These are phyloP conservation scores for Neltuma alba DNA, from an alignment of 306 rosid species.

Conservation along the genomic window DNA sequence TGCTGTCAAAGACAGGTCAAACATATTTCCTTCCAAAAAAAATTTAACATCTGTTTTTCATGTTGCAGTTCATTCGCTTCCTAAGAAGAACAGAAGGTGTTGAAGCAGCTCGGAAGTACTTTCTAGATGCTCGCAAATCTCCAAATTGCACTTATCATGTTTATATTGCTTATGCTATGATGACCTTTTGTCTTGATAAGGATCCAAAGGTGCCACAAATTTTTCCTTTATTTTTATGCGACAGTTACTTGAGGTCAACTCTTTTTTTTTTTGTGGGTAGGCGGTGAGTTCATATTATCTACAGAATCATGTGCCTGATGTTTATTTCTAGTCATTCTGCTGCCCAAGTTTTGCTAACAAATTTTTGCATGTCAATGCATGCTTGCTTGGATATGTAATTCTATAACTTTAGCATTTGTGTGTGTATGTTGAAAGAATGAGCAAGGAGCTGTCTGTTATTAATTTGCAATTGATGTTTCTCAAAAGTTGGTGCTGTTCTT, in stretches of 20 bases:
- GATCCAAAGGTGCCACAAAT: slow-evolving; percentile 80
- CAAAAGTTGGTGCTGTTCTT: not conserved
- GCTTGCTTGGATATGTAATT: not conserved
- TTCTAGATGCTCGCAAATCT: slow-evolving; percentile 90
- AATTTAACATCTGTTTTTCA: slow-evolving; percentile 40
- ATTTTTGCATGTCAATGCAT: not conserved
- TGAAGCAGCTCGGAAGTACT: slow-evolving; percentile 96
- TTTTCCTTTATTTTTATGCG: slow-evolving; percentile 3
- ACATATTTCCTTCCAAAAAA: slow-evolving; percentile 28
- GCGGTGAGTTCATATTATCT: slow-evolving; percentile 28
- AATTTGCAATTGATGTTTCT: not conserved
- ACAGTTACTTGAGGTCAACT: not conserved
- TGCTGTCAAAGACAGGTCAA: not conserved
- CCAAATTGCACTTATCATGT: slow-evolving; percentile 91
- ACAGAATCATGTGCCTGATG: slow-evolving; percentile 1
- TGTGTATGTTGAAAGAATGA: not conserved
- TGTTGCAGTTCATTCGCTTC: slow-evolving; percentile 90
- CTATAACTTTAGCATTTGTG: not conserved
- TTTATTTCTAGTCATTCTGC: slow-evolving; percentile 8
- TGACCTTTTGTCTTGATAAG: slow-evolving; percentile 95
- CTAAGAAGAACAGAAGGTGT: slow-evolving; percentile 93
- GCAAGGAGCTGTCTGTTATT: slow-evolving; percentile 10
- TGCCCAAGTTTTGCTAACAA: not conserved
- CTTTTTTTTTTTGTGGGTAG: not conserved
- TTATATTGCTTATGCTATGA: slow-evolving; percentile 89